Evolutionary conservation across 257 asterid species (phyloP).

Genomic region (Cruciata laevipes): DNA sequence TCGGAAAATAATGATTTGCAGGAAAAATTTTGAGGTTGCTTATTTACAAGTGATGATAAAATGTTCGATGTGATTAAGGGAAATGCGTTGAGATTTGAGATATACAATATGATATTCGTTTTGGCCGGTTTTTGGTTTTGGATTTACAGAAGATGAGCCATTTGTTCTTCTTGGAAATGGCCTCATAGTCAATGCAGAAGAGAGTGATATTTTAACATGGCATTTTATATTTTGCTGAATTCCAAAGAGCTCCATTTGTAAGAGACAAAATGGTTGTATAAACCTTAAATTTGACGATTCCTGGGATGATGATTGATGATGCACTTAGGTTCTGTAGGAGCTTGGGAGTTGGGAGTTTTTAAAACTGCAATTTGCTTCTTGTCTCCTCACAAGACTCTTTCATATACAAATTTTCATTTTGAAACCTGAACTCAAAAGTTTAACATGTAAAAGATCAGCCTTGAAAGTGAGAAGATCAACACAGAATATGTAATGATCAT

Average conservation of each 20-base stretch:
- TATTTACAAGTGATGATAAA: not conserved
- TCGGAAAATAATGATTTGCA: not conserved
- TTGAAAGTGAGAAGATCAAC: too few species aligned
- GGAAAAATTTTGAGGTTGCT: not conserved
- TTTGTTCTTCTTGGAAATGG: not conserved
- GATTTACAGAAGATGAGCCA: not conserved
- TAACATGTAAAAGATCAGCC: too few species aligned
- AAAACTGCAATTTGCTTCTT: not conserved
- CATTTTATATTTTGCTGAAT: not conserved
- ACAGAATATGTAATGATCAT: too few species aligned
- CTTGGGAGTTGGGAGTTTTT: not conserved
- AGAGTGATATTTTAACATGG: not conserved
- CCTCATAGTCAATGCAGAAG: not conserved
- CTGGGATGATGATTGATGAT: not conserved
- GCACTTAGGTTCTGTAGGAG: not conserved
- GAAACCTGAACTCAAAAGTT: too few species aligned
- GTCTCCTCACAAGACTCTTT: not conserved
- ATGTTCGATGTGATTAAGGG: not conserved
- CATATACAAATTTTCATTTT: not conserved
- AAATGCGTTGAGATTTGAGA: conserved; percentile 6
- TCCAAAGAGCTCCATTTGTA: not conserved
- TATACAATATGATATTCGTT: not conserved
- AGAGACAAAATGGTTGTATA: not conserved
- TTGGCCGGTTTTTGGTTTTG: conserved; percentile 2
- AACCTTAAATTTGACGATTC: not conserved